phyloP scores from a whole-genome alignment of 2,329 filamentous ascomycete genomes.

The Alternaria triticina region DNA sequence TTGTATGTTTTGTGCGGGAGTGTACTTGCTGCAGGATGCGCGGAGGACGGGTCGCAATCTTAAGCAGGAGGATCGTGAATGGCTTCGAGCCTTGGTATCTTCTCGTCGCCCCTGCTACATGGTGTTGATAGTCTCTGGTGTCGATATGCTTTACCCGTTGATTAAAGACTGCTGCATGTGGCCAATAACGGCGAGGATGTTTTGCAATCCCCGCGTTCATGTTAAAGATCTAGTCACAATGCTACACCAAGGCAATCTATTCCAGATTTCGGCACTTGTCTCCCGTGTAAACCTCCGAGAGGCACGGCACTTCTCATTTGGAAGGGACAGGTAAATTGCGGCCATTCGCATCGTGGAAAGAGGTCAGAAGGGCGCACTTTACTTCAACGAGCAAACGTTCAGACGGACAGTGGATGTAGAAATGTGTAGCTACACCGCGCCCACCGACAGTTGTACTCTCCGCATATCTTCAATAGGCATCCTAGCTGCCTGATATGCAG shows the following conservation, averaged over 20 bases:
- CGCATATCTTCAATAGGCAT: neutral
- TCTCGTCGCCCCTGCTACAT: neutral
- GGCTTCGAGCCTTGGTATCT: neutral
- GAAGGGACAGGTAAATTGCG: neutral
- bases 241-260: neutral
- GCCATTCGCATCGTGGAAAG: neutral
- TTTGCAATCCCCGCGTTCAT: neutral
- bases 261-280: slow-evolving; percentile 11
- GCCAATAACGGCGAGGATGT: slow-evolving; percentile 5
- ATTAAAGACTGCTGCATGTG: slow-evolving; percentile 3
- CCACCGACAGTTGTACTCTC: neutral
- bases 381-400: neutral
- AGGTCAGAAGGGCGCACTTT: neutral
- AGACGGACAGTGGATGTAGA: neutral
- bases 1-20: neutral
- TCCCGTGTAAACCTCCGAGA: slow-evolving; percentile 4
- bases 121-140: slow-evolving; percentile 1
- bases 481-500: neutral
- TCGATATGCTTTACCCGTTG: slow-evolving; percentile 11
- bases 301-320: neutral
- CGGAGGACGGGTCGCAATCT: neutral
- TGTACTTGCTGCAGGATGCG: neutral
- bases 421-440: neutral
- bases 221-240: neutral
- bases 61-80: neutral